Evolutionary conservation across 2,329 filamentous ascomycete species (phyloP).

Genomic region (Diaporthe velutina): DNA sequence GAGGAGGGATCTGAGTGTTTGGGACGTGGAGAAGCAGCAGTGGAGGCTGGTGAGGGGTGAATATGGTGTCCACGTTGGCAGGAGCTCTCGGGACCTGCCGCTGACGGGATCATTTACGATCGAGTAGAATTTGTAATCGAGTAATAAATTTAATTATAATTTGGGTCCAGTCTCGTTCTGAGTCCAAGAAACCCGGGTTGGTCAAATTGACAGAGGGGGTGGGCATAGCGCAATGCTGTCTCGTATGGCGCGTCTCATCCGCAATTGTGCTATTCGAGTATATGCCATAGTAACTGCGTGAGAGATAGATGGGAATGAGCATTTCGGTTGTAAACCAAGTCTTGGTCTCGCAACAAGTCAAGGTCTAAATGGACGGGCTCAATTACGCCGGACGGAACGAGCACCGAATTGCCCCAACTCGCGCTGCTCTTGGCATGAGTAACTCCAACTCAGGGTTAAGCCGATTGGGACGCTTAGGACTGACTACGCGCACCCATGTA

Average conservation of each 20-base stretch:
- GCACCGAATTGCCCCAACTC: constrained; percentile 5
- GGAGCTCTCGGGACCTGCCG: constrained; percentile 60
- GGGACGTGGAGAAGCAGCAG: constrained; percentile 72
- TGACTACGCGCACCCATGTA: constrained; percentile 7
- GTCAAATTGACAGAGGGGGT: too few relatives aligned
- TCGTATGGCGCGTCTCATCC: not conserved
- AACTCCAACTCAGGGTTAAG: constrained; percentile 21
- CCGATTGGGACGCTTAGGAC: constrained; percentile 30
- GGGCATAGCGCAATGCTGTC: not conserved
- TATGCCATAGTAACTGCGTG: not conserved
- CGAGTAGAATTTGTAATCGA: constrained; percentile 8
- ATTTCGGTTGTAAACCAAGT: not conserved
- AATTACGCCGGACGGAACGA: constrained; percentile 11
- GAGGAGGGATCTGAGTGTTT: constrained; percentile 75
- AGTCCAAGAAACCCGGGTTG: not conserved
- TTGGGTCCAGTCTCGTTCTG: not conserved
- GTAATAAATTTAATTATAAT: not conserved
- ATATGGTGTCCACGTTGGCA: constrained; percentile 60
- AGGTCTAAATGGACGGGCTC: constrained; percentile 21
- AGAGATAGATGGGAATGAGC: not conserved
- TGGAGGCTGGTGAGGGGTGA: constrained; percentile 66
- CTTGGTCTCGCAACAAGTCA: not conserved
- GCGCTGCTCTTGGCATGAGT: constrained; percentile 8
- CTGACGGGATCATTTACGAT: constrained; percentile 52
- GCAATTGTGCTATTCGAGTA: not conserved